A percentile compares a stretch with the other conserved stretches of the same genome.
These are phyloP conservation scores for Bimuria novae-zelandiae DNA, from an alignment of 2,329 filamentous ascomycete species.

Conservation along the genomic window DNA sequence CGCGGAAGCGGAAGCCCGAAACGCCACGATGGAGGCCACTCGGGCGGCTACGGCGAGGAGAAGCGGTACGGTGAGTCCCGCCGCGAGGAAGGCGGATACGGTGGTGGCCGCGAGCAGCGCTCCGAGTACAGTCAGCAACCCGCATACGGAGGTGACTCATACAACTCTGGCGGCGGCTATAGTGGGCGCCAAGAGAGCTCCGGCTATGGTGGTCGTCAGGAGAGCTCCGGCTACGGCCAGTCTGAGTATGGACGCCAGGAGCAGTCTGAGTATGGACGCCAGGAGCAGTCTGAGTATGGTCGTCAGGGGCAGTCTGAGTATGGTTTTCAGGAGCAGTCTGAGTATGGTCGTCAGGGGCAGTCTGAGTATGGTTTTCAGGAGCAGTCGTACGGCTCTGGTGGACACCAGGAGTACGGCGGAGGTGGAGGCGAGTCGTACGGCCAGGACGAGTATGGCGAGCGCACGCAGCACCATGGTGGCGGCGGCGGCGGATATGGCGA, in stretches of 20 bases:
- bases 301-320: constrained; percentile 16
- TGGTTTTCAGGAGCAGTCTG: constrained; percentile 10
- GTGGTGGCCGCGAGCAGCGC: constrained; percentile 6
- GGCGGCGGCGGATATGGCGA: constrained; percentile 22
- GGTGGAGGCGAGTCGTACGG: constrained; percentile 10
- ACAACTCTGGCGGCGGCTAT: constrained; percentile 13
- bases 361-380: constrained; percentile 11
- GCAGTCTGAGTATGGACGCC: constrained; percentile 9
- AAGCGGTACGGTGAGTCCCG: no score
- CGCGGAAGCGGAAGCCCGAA: constrained; percentile 31
- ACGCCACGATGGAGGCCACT: constrained; percentile 27
- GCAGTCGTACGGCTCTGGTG: constrained; percentile 17
- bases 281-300: constrained; percentile 15
- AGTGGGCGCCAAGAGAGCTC: neutral
- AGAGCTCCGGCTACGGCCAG: constrained; percentile 15
- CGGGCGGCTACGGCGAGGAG: constrained; percentile 13
- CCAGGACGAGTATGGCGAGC: constrained; percentile 20
- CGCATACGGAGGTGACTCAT: constrained; percentile 19
- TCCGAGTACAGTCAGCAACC: constrained; percentile 8
- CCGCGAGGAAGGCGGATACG: constrained; percentile 31
- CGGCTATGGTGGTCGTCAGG: constrained; percentile 10
- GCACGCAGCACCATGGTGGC: constrained; percentile 21
- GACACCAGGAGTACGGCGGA: constrained; percentile 17
- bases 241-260: constrained; percentile 16
- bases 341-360: constrained; percentile 18